phyloP scores from a whole-genome alignment of 2,329 filamentous ascomycete genomes.

The Ophiostoma fasciatum region DNA sequence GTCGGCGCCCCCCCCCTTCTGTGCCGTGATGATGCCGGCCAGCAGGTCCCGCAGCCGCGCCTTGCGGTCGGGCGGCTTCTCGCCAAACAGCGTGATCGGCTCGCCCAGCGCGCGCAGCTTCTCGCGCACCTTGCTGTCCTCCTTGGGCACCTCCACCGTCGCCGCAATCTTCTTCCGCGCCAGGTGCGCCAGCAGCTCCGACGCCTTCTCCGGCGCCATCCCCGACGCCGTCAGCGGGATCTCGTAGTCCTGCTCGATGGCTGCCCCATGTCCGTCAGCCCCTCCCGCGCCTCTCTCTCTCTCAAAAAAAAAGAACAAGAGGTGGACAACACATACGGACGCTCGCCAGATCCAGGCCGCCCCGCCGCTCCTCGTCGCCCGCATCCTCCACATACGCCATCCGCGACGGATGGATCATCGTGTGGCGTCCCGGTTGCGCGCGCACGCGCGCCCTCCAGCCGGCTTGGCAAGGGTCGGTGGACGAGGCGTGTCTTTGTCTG shows the following conservation, averaged over 20 bases:
- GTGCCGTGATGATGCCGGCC: conserved; percentile 8
- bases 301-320: too few relatives aligned
- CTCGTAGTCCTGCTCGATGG: conserved; percentile 69
- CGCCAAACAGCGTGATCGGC: conserved; percentile 87
- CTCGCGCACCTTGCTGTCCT: conserved; percentile 72
- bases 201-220: conserved; percentile 65
- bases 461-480: too few relatives aligned
- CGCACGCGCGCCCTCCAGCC: too few relatives aligned
- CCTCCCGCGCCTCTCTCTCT: too few relatives aligned
- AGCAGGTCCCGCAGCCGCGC: conserved; percentile 75
- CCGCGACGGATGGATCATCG: conserved; percentile 70
- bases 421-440: too few relatives aligned
- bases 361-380: conserved; percentile 28
- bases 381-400: conserved; percentile 90
- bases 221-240: conserved; percentile 51
- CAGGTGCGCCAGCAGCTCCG: conserved; percentile 75
- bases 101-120: conserved; percentile 78
- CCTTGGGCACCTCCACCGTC: conserved; percentile 77
- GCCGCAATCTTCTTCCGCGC: conserved; percentile 81
- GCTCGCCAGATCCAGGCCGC: conserved; percentile 27
- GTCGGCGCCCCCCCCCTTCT: too few relatives aligned
- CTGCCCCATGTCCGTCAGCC: conserved; percentile 10
- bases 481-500: too few relatives aligned
- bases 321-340: conserved; percentile 31
- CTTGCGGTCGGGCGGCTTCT: conserved; percentile 71